Conservation (phyloP, 2,329 filamentous ascomycete genomes). For the Fulvia fulva region DNA sequence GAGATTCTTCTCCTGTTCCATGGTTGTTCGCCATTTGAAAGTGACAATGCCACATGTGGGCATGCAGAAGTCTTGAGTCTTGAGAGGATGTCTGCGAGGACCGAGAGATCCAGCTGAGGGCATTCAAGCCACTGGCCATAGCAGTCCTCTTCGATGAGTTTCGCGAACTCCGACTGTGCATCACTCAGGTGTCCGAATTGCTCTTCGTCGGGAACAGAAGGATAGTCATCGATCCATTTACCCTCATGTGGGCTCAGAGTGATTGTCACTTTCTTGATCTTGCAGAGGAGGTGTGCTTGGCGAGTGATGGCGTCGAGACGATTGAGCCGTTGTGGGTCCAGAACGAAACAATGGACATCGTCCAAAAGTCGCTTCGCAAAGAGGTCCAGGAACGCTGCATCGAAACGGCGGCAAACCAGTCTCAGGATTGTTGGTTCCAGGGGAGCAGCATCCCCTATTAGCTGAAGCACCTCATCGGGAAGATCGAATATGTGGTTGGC, state of each 20-base stretch:
- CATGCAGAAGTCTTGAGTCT: not conserved
- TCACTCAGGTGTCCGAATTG: no score
- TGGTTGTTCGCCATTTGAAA: no score
- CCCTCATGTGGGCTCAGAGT: not conserved
- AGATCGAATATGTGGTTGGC: not conserved
- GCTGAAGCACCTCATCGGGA: not conserved
- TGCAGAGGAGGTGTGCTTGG: not conserved
- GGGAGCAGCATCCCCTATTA: not conserved
- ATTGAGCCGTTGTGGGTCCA: not conserved
- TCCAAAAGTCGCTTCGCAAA: not conserved
- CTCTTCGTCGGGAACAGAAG: no score
- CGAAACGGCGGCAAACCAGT: not conserved
- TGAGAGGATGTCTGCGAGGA: not conserved
- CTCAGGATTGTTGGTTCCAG: not conserved
- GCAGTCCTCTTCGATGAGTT: no score
- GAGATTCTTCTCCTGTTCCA: no score
- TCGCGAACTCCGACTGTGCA: no score
- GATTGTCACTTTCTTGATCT: not conserved
- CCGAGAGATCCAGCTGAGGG: not conserved
- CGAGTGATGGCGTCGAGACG: not conserved
- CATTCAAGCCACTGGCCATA: no score
- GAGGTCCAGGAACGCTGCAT: not conserved
- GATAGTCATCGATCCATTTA: no score
- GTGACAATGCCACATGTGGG: not conserved
- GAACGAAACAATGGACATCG: not conserved